A percentile compares a stretch with the other conserved stretches of the same genome.
phyloP scores from a whole-genome alignment of 495 filamentous ascomycete genomes.

The Astrothelium subdiscretum region DNA sequence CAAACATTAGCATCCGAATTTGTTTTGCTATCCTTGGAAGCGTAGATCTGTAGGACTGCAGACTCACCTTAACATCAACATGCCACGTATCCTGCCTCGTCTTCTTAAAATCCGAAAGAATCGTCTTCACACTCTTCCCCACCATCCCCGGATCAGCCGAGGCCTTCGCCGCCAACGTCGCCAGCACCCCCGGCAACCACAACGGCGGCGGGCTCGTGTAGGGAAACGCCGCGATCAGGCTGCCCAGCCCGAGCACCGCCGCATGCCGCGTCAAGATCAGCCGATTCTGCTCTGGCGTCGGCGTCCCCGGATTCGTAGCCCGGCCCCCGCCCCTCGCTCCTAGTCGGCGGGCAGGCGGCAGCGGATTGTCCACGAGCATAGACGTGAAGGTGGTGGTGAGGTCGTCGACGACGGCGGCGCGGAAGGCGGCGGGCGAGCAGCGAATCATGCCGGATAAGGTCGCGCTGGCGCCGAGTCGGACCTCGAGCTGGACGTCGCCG shows the following conservation, averaged over 20 bases:
- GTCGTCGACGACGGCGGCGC: constrained; percentile 58
- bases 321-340: constrained; percentile 38
- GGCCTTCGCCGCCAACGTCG: constrained; percentile 71
- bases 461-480: constrained; percentile 80
- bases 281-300: constrained; percentile 50
- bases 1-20: neutral
- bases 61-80: constrained; percentile 83
- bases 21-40: too few species aligned
- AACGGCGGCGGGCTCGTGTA: constrained; percentile 83
- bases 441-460: constrained; percentile 96
- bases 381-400: constrained; percentile 70
- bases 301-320: constrained; percentile 45
- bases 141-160: constrained; percentile 85
- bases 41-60: too few species aligned
- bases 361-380: constrained; percentile 65
- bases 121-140: constrained; percentile 92
- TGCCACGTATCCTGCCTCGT: constrained; percentile 98
- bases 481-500: constrained; percentile 82
- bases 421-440: constrained; percentile 77
- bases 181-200: constrained; percentile 91
- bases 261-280: constrained; percentile 77
- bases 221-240: constrained; percentile 91
- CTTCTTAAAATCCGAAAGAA: constrained; percentile 97
- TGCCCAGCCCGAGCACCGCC: constrained; percentile 83
- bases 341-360: too few species aligned